A percentile compares a stretch with the other conserved stretches of the same genome.
Evolutionary conservation across 305 asterid species (phyloP).

Genomic region (Fraxinus greggii): DNA sequence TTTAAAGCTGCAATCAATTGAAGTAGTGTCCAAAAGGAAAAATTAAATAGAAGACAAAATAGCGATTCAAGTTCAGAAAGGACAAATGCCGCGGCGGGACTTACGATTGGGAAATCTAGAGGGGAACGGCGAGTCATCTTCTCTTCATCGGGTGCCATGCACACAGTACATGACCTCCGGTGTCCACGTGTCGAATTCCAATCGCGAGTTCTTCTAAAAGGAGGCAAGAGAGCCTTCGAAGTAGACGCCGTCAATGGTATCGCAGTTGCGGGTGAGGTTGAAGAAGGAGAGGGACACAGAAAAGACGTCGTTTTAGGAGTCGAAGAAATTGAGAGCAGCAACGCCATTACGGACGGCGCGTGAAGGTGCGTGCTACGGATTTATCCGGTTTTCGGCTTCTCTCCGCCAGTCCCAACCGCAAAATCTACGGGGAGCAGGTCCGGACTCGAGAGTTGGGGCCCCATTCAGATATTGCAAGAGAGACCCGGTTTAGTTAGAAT

Average conservation of each 20-base stretch:
- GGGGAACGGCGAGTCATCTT: background rate
- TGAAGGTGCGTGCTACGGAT: background rate
- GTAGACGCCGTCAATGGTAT: background rate
- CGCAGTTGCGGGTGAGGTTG: slow-evolving; percentile 2
- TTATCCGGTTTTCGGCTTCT: background rate
- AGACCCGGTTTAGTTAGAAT: background rate
- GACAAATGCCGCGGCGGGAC: background rate
- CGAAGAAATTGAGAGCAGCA: background rate
- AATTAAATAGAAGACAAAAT: background rate
- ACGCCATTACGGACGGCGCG: slow-evolving; percentile 3
- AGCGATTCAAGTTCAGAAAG: background rate
- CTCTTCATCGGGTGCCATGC: background rate
- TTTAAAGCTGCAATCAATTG: background rate
- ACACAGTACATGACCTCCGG: background rate
- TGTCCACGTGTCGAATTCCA: background rate
- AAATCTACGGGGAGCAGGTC: background rate
- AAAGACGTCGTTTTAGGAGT: slow-evolving; percentile 2
- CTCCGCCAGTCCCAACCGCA: background rate
- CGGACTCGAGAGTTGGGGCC: background rate
- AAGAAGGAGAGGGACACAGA: background rate
- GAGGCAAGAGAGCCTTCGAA: background rate
- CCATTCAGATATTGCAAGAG: background rate
- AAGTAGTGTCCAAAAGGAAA: background rate
- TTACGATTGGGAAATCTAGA: background rate
- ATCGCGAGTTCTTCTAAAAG: background rate